Conservation (phyloP, 768 basidiomycete genomes). For the Chalciporus chontae region DNA sequence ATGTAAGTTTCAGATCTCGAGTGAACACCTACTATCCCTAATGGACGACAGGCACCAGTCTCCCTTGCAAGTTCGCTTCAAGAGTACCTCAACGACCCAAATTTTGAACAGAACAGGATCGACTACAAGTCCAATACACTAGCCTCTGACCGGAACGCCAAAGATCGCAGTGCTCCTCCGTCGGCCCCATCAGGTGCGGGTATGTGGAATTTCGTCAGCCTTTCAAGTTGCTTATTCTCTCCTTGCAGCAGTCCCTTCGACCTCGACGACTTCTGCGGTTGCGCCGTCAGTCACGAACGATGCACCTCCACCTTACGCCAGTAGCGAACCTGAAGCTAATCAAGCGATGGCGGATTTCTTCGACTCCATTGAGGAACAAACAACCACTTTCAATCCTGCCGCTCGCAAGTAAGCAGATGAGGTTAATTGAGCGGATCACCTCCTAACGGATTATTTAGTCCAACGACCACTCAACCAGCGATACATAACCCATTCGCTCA, state of each 20-base stretch:
- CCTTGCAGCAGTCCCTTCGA: slow-evolving; percentile 8
- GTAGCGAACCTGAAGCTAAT: slow-evolving; percentile 34
- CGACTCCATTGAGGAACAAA: slow-evolving; percentile 78
- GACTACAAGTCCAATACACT: slow-evolving; percentile 87
- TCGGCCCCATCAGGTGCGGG: slow-evolving; percentile 16
- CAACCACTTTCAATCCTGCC: slow-evolving; percentile 65
- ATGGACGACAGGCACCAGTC: slow-evolving; percentile 73
- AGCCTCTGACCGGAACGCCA: slow-evolving; percentile 44
- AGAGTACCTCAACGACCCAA: slow-evolving; percentile 94
- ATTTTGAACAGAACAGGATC: slow-evolving; percentile 91
- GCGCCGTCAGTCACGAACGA: slow-evolving; percentile 21
- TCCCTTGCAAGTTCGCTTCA: slow-evolving; percentile 91
- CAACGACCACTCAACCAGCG: slow-evolving; percentile 46
- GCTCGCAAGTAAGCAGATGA: slow-evolving; percentile 41
- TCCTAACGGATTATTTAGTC: slow-evolving; percentile 34
- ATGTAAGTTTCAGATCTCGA: slow-evolving; percentile 44
- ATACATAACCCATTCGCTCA: slow-evolving; percentile 76
- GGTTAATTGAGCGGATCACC: background rate
- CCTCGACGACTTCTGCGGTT: slow-evolving; percentile 20
- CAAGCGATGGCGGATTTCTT: slow-evolving; percentile 82
- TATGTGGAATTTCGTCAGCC: slow-evolving; percentile 23
- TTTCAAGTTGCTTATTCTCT: no score
- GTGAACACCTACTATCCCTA: background rate
- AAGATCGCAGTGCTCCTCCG: slow-evolving; percentile 5
- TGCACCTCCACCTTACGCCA: slow-evolving; percentile 22